These are phyloP conservation scores for Saccharomycopsis synnaedendra DNA, from an alignment of 805 yeast species.

Conservation along the genomic window DNA sequence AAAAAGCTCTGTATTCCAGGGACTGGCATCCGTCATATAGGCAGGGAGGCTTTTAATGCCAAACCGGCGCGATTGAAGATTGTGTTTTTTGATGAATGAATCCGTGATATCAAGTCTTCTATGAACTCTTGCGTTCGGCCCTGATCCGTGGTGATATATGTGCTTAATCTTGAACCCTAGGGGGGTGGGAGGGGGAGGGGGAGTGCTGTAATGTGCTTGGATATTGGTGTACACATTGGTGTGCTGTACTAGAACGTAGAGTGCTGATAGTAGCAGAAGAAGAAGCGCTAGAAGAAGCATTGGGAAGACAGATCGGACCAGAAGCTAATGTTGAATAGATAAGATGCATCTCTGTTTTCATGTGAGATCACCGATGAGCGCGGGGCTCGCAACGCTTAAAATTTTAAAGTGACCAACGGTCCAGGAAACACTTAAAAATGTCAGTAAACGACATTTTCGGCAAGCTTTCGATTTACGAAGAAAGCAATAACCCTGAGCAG, in stretches of 20 bases:
- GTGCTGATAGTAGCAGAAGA: background rate
- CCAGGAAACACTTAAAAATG: conserved; percentile 2
- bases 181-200: background rate
- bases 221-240: background rate
- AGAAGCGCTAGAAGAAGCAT: background rate
- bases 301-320: too few species aligned
- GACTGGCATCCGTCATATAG: conserved; percentile 30
- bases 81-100: conserved; percentile 22
- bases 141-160: conserved; percentile 51
- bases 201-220: background rate
- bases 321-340: too few species aligned
- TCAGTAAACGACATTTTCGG: conserved; percentile 9
- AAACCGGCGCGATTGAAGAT: conserved; percentile 7
- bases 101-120: conserved; percentile 40
- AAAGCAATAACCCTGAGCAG: conserved; percentile 8
- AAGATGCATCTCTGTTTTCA: too few species aligned
- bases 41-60: conserved; percentile 15
- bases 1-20: conserved; percentile 22
- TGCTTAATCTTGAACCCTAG: conserved; percentile 35
- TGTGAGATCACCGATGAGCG: too few species aligned
- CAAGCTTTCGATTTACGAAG: conserved; percentile 6
- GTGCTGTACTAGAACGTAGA: too few species aligned
- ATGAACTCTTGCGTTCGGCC: conserved; percentile 30
- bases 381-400: too few species aligned
- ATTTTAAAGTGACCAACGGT: background rate